A percentile compares a stretch with the other conserved stretches of the same genome.
These are phyloP conservation scores for Rhizophora mangle DNA, from an alignment of 345 rosid genomes.

Conservation along the genomic window DNA sequence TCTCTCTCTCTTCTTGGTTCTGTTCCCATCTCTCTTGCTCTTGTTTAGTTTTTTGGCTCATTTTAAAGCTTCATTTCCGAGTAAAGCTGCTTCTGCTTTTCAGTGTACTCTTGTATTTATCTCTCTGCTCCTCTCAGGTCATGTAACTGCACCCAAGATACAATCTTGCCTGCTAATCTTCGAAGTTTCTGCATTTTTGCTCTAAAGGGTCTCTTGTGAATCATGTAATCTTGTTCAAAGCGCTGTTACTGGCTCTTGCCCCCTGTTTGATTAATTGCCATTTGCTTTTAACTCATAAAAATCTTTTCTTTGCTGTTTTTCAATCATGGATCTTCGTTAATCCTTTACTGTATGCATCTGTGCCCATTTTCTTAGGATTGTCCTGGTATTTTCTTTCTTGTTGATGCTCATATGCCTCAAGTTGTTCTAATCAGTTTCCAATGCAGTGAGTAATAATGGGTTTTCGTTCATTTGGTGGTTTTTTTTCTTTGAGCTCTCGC, in stretches of 20 bases:
- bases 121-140: constrained; percentile 8
- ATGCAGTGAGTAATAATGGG: constrained; percentile 33
- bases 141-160: constrained; percentile 13
- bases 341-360: constrained; percentile 6
- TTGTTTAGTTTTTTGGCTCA: not conserved
- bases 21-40: constrained; percentile 1
- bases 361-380: constrained; percentile 11
- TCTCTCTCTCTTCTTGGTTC: constrained; percentile 7
- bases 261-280: constrained; percentile 29
- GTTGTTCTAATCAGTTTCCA: constrained; percentile 16
- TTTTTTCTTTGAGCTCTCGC: constrained; percentile 11
- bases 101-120: not conserved
- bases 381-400: not conserved
- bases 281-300: constrained; percentile 21
- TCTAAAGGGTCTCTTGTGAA: constrained; percentile 12
- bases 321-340: constrained; percentile 42
- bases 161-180: constrained; percentile 4
- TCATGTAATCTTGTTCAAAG: constrained; percentile 38
- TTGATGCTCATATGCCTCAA: constrained; percentile 37
- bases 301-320: constrained; percentile 10
- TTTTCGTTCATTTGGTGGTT: constrained; percentile 38
- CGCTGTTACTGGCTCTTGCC: constrained; percentile 12
- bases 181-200: constrained; percentile 8
- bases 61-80: constrained; percentile 3
- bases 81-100: constrained; percentile 3